Percentiles rank a stretch among this genome's conserved stretches.
Evolutionary conservation across 139 green algal species (phyloP).

Genomic region (Limnomonas spitsbergensis): DNA sequence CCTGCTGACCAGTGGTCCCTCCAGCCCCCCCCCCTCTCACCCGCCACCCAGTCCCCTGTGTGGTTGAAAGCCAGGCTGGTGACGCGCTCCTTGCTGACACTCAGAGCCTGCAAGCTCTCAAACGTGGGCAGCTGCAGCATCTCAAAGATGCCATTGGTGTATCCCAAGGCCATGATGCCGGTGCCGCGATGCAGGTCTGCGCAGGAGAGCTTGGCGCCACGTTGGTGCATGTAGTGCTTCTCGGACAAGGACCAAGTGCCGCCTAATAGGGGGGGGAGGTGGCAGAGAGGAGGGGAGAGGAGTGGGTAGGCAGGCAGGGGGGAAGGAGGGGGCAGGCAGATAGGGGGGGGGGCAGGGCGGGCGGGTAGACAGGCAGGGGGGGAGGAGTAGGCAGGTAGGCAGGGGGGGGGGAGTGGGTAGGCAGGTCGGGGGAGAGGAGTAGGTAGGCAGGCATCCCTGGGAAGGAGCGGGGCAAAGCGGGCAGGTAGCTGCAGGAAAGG

Average conservation of each 20-base stretch:
- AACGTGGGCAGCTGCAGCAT: constrained; percentile 87
- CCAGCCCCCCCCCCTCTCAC: too few species aligned
- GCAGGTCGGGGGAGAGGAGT: too few species aligned
- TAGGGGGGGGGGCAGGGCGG: too few species aligned
- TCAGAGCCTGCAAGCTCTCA: constrained; percentile 60
- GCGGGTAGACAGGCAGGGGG: too few species aligned
- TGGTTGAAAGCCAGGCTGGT: constrained; percentile 73
- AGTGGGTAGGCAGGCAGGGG: background rate
- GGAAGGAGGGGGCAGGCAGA: too few species aligned
- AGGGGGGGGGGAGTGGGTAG: too few species aligned
- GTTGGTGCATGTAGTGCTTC: constrained; percentile 80
- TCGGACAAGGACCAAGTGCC: constrained; percentile 72
- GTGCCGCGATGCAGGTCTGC: constrained; percentile 15
- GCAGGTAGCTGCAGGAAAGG: too few species aligned
- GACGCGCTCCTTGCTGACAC: constrained; percentile 61
- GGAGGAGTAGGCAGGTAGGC: too few species aligned
- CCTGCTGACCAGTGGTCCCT: too few species aligned
- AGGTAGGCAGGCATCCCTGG: too few species aligned
- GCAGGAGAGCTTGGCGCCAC: constrained; percentile 21
- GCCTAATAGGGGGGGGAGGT: constrained; percentile 19
- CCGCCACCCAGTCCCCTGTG: constrained; percentile 80
- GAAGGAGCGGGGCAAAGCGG: too few species aligned
- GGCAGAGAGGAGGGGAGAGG: background rate
- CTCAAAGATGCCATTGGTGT: constrained; percentile 83
- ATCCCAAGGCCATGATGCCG: constrained; percentile 38